Evolutionary conservation across 495 filamentous ascomycete genomes (phyloP).

Genomic region (Penicillium waksmanii): DNA sequence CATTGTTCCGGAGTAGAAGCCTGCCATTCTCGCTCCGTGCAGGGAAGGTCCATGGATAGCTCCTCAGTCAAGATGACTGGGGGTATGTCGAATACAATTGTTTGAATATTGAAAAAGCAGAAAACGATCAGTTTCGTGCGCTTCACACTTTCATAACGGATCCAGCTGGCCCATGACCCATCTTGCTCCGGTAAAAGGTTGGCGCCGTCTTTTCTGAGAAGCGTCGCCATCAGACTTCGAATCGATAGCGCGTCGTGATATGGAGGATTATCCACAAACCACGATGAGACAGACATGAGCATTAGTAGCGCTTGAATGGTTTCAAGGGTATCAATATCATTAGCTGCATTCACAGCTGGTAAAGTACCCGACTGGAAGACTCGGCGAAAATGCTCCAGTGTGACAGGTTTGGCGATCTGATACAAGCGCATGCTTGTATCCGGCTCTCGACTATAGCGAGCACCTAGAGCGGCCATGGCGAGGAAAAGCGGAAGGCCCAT

Average conservation of each 20-base stretch:
- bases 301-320: constrained; percentile 38
- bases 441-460: constrained; percentile 60
- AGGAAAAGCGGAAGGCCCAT: constrained; percentile 62
- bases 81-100: constrained; percentile 54
- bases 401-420: constrained; percentile 43
- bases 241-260: constrained; percentile 39
- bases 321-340: constrained; percentile 36
- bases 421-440: constrained; percentile 54
- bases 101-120: constrained; percentile 55
- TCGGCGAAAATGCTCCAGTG: constrained; percentile 42
- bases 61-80: constrained; percentile 64
- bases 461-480: constrained; percentile 67
- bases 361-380: constrained; percentile 33
- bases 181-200: constrained; percentile 39
- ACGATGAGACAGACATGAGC: constrained; percentile 39
- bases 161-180: constrained; percentile 54
- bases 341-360: constrained; percentile 18
- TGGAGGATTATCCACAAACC: constrained; percentile 44
- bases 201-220: constrained; percentile 38
- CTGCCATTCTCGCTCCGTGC: constrained; percentile 47
- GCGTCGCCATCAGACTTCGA: constrained; percentile 40
- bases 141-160: constrained; percentile 43
- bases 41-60: constrained; percentile 62
- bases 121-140: constrained; percentile 53
- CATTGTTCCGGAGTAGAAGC: constrained; percentile 31